Evolutionary conservation across 2,329 filamentous ascomycete species (phyloP).

Genomic region (Curvularia sp.): DNA sequence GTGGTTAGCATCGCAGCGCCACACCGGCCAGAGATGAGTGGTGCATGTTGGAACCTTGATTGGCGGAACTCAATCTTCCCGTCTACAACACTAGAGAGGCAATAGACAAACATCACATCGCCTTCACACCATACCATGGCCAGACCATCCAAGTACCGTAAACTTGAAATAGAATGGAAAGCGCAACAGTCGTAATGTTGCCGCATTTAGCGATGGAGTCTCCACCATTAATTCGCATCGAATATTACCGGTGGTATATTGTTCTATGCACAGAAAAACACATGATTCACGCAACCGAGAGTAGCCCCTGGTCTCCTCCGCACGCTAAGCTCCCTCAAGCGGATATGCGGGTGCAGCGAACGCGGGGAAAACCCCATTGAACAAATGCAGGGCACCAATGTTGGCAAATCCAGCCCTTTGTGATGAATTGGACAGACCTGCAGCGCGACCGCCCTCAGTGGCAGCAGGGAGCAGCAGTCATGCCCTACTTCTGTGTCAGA

Average conservation of each 20-base stretch:
- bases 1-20: slow-evolving; percentile 8
- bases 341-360: neutral
- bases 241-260: slow-evolving; percentile 13
- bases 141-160: neutral
- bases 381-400: slow-evolving; percentile 10
- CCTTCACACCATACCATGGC: neutral
- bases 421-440: neutral
- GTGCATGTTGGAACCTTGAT: neutral
- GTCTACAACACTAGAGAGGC: neutral
- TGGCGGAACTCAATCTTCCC: slow-evolving; percentile 7
- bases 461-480: neutral
- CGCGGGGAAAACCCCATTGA: slow-evolving; percentile 11
- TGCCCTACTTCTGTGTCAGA: neutral
- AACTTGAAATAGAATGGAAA: neutral
- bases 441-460: neutral
- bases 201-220: slow-evolving; percentile 3
- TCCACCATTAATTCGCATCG: neutral
- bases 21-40: slow-evolving; percentile 5
- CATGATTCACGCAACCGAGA: slow-evolving; percentile 1
- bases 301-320: neutral
- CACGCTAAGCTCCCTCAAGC: slow-evolving; percentile 8
- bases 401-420: neutral
- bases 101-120: neutral
- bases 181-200: neutral
- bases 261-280: neutral